Percentiles rank a stretch among this genome's conserved stretches.
Evolutionary conservation across 306 rosid species (phyloP).

Genomic region (Vigna nakashimae): DNA sequence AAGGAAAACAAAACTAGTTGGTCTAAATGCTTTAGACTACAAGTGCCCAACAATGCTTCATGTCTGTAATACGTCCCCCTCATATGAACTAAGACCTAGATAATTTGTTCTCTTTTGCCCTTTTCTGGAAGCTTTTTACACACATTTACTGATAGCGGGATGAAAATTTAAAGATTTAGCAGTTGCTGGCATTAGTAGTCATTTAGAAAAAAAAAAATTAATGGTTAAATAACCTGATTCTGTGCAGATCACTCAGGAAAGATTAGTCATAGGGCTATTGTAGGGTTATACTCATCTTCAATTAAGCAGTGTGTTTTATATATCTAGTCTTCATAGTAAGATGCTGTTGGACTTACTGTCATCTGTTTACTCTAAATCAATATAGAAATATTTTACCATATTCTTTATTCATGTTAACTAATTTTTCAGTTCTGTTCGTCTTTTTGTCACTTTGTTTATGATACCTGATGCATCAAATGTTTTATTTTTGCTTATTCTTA

Average conservation of each 20-base stretch:
- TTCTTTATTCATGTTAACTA: slow-evolving; percentile 11
- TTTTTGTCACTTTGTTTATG: neutral
- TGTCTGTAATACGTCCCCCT: slow-evolving; percentile 24
- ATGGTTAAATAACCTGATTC: slow-evolving; percentile 6
- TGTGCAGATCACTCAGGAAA: slow-evolving; percentile 8
- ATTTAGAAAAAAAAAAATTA: neutral
- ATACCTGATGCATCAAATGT: slow-evolving; percentile 19
- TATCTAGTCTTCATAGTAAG: slow-evolving; percentile 22
- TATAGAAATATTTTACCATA: slow-evolving; percentile 15
- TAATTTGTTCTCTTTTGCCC: neutral
- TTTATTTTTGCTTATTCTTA: slow-evolving; percentile 1
- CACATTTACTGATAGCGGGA: neutral
- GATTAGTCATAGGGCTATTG: neutral
- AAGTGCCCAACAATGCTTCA: slow-evolving; percentile 21
- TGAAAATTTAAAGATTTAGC: slow-evolving; percentile 11
- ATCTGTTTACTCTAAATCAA: neutral
- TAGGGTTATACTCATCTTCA: slow-evolving; percentile 21
- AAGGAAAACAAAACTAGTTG: neutral
- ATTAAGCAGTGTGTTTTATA: slow-evolving; percentile 4
- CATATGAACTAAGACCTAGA: slow-evolving; percentile 17
- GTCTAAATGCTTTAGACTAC: slow-evolving; percentile 29
- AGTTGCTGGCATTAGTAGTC: slow-evolving; percentile 29
- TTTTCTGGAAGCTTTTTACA: neutral
- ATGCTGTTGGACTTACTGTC: neutral
- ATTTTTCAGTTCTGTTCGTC: slow-evolving; percentile 17